Conservation (phyloP, 2,329 filamentous ascomycete species). For the Tolypocladium tundrense region DNA sequence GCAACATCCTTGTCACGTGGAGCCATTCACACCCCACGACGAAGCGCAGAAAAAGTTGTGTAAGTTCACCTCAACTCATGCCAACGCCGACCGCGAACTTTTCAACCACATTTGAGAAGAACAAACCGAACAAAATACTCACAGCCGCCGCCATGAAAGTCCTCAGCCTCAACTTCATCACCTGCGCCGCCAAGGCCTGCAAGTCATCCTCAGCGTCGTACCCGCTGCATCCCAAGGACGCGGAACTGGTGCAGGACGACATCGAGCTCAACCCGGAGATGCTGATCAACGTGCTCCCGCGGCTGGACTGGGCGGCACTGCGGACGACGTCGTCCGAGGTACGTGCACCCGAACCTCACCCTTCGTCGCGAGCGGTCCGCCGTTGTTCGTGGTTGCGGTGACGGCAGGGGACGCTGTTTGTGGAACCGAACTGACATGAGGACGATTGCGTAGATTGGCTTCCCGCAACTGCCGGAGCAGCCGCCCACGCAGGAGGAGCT, state of each 20-base stretch:
- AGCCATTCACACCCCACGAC: neutral
- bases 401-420: neutral
- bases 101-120: neutral
- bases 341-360: slow-evolving; percentile 12
- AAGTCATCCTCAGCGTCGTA: slow-evolving; percentile 72
- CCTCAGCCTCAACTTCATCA: slow-evolving; percentile 90
- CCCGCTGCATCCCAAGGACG: slow-evolving; percentile 85
- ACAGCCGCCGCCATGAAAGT: slow-evolving; percentile 65
- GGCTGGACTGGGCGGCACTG: slow-evolving; percentile 81
- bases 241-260: slow-evolving; percentile 81
- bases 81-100: neutral
- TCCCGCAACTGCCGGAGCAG: slow-evolving; percentile 58
- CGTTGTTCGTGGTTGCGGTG: neutral
- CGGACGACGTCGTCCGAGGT: slow-evolving; percentile 69
- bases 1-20: slow-evolving; percentile 5
- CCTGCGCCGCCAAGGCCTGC: slow-evolving; percentile 92
- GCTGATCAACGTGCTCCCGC: slow-evolving; percentile 72
- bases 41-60: slow-evolving; percentile 18
- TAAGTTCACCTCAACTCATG: slow-evolving; percentile 10
- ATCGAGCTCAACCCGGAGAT: slow-evolving; percentile 73
- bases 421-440: neutral
- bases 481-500: slow-evolving; percentile 54
- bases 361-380: neutral
- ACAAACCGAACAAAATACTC: neutral
- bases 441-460: slow-evolving; percentile 52